Evolutionary conservation across 2,329 filamentous ascomycete genomes (phyloP).

Genomic region (Phyllosticta citriasiana): DNA sequence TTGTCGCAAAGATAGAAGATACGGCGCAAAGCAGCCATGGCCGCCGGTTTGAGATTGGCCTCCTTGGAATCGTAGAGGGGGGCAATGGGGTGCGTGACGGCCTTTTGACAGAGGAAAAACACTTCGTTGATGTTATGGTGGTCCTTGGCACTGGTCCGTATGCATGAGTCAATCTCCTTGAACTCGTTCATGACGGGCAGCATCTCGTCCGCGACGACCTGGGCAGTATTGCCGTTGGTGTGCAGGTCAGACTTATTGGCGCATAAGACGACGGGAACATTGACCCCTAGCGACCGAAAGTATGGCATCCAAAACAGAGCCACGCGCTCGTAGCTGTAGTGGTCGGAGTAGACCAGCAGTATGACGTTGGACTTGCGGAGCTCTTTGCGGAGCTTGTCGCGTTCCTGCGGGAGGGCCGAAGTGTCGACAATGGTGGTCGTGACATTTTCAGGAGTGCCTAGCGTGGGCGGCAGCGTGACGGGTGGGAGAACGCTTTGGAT

Average conservation of each 20-base stretch:
- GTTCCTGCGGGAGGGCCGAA: slow-evolving; percentile 86
- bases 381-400: slow-evolving; percentile 81
- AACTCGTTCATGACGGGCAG: slow-evolving; percentile 97
- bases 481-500: slow-evolving; percentile 91
- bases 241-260: slow-evolving; percentile 94
- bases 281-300: slow-evolving; percentile 94
- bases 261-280: slow-evolving; percentile 92
- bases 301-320: slow-evolving; percentile 98
- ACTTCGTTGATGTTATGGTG: slow-evolving; percentile 89
- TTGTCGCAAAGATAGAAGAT: slow-evolving; percentile 96
- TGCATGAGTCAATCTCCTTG: slow-evolving; percentile 97
- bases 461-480: slow-evolving; percentile 86
- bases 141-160: slow-evolving; percentile 83
- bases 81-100: slow-evolving; percentile 92
- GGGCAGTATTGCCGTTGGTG: slow-evolving; percentile 62
- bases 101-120: slow-evolving; percentile 97
- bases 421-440: slow-evolving; percentile 97
- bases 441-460: slow-evolving; percentile 91
- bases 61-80: slow-evolving; percentile 97
- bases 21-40: slow-evolving; percentile 72
- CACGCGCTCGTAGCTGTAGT: slow-evolving; percentile 97
- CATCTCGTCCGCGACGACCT: slow-evolving; percentile 95
- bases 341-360: slow-evolving; percentile 90
- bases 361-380: slow-evolving; percentile 97
- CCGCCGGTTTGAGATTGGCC: slow-evolving; percentile 71